These are phyloP conservation scores for Chalaropsis thielavioides DNA, from an alignment of 2,329 filamentous ascomycete species.

Conservation along the genomic window DNA sequence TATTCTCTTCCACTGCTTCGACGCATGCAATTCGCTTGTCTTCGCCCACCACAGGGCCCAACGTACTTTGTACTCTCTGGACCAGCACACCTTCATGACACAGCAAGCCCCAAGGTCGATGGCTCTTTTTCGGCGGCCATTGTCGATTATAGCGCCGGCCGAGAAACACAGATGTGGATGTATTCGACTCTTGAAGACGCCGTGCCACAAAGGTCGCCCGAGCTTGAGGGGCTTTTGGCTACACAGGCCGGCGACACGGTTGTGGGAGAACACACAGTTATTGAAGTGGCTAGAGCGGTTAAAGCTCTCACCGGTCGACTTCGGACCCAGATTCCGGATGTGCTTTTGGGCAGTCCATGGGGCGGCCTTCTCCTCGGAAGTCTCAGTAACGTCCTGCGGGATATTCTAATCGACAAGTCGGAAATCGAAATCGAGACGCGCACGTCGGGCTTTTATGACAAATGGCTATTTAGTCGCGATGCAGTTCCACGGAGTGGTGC, in stretches of 20 bases:
- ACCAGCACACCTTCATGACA: constrained; percentile 18
- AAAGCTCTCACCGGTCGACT: constrained; percentile 22
- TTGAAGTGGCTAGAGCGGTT: constrained; percentile 23
- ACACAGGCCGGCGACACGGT: constrained; percentile 17
- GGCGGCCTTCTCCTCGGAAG: constrained; percentile 27
- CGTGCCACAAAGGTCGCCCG: constrained; percentile 1
- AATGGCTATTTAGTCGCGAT: constrained; percentile 42
- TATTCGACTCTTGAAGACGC: constrained; percentile 39
- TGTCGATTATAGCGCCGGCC: constrained; percentile 43
- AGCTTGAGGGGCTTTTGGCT: neutral
- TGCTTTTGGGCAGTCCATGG: neutral
- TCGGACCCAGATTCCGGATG: constrained; percentile 18
- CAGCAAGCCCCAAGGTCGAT: neutral
- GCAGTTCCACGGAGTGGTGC: constrained; percentile 27
- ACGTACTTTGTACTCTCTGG: constrained; percentile 27
- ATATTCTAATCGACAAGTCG: constrained; percentile 17
- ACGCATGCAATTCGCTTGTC: constrained; percentile 42
- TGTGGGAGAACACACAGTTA: constrained; percentile 25
- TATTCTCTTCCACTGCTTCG: constrained; percentile 46
- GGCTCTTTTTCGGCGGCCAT: constrained; percentile 42
- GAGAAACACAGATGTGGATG: constrained; percentile 52
- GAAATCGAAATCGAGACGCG: constrained; percentile 13
- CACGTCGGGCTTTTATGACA: constrained; percentile 30
- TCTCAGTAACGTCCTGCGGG: constrained; percentile 24
- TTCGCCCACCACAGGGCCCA: neutral